phyloP scores from a whole-genome alignment of 257 asterid genomes.

The Nicotiana benthamiana region DNA sequence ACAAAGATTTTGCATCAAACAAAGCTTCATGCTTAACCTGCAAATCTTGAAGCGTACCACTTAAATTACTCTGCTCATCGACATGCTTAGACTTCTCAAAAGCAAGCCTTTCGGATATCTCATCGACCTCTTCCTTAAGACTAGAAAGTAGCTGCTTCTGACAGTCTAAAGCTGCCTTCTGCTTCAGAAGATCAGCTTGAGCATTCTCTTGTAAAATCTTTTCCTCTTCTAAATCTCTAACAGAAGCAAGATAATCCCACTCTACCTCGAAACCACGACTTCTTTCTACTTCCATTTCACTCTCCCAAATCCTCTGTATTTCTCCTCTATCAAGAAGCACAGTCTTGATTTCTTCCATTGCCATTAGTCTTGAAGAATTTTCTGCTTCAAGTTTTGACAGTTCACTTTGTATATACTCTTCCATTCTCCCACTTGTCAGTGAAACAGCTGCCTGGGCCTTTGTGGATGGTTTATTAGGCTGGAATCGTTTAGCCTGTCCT shows the following conservation, averaged over 20 bases:
- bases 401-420: constrained; percentile 41
- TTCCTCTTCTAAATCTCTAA: constrained; percentile 51
- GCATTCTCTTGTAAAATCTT: constrained; percentile 34
- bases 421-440: constrained; percentile 63
- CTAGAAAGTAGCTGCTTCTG: constrained; percentile 70
- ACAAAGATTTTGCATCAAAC: constrained; percentile 57
- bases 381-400: constrained; percentile 57
- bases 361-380: constrained; percentile 30
- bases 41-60: constrained; percentile 25
- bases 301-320: constrained; percentile 56
- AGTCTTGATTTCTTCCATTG: constrained; percentile 45
- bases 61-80: constrained; percentile 32
- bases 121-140: constrained; percentile 51
- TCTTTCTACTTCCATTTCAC: constrained; percentile 56
- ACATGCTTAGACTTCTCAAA: constrained; percentile 31
- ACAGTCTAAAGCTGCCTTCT: constrained; percentile 79
- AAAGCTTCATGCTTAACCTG: constrained; percentile 43
- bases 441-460: constrained; percentile 87
- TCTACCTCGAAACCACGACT: constrained; percentile 42
- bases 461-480: constrained; percentile 86
- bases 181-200: constrained; percentile 45
- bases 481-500: constrained; percentile 84
- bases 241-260: constrained; percentile 29
- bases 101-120: constrained; percentile 53
- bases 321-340: constrained; percentile 76